phyloP scores from a whole-genome alignment of 352 stramenopile genomes.

The Globisporangium carolinianum region DNA sequence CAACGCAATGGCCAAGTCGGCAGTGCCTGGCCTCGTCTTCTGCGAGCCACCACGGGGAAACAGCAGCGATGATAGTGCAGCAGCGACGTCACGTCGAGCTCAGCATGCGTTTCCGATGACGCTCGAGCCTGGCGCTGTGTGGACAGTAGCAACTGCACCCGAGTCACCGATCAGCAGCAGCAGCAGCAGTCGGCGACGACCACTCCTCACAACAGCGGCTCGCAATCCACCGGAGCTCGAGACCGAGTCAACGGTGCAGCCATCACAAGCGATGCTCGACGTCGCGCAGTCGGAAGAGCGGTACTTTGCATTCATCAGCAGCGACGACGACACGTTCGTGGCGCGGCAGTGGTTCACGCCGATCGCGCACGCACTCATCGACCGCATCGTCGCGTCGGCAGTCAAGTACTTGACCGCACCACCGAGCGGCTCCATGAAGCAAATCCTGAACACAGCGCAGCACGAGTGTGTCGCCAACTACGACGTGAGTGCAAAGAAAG shows the following conservation, averaged over 20 bases:
- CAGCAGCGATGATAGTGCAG: not conserved
- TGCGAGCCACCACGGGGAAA: not conserved
- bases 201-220: not conserved
- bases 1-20: not conserved
- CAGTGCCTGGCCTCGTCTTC: slow-evolving; percentile 4
- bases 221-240: too few species aligned
- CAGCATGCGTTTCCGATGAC: not conserved
- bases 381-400: slow-evolving; percentile 36
- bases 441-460: slow-evolving; percentile 29
- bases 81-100: not conserved
- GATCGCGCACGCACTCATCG: slow-evolving; percentile 23
- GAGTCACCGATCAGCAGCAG: not conserved
- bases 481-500: slow-evolving; percentile 61
- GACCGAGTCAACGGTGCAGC: too few species aligned
- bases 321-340: slow-evolving; percentile 22
- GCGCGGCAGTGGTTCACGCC: slow-evolving; percentile 33
- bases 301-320: slow-evolving; percentile 54
- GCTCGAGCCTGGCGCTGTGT: not conserved
- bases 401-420: slow-evolving; percentile 40
- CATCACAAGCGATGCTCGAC: not conserved
- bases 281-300: slow-evolving; percentile 27
- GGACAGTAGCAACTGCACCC: not conserved
- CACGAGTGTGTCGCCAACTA: slow-evolving; percentile 55
- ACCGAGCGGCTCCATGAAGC: slow-evolving; percentile 29
- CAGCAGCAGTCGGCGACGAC: not conserved